Base-by-base conservation (phyloP, 306 rosid genomes). In the Vigna unguiculata region DNA sequence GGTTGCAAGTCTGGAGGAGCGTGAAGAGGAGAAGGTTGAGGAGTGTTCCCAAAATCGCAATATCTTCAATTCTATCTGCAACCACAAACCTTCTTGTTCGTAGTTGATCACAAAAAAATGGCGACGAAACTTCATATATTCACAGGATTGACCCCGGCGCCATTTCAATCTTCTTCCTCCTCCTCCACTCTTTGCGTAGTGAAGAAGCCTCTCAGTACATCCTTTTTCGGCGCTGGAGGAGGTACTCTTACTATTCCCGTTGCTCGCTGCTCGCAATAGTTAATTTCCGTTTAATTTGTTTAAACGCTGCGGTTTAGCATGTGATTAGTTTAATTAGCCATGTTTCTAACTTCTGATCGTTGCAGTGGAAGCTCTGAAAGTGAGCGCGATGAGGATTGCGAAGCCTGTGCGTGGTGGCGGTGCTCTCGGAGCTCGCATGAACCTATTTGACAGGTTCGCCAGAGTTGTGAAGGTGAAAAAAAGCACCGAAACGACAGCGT, bases 371-470 rank as follows among this genome's bases (percentile, higher is more conserved):
- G 71, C 15, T 79, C 73, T 85, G 72, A 90, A 87, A 79, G 78
- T 84, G 40, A 83, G 72, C 75, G 82, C 82, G 54, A 41, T 86
- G 69, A 87, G 70, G 82, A 70, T 83, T 46, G 74, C 82, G 70
- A 76, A 83, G 67, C 85, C 87, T 14, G 75, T 30, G 46, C 83
- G 71, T 49, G 72, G 89, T 13, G 93, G 92, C 40, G 98, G 97
- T 71, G 90, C 93, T 60, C 87, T 93, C 68, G 92, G 90, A 77
- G 87, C 90, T 19, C 79, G 87, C 20, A 91, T 91, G 98, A 93
- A 90, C 82, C 89, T 93, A 22, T 93, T 93, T 66, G 98, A 91
- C 25, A 90, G 98, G 72, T 88, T 93, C 78, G 80, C 98, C 15
- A 90, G 98, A 85, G 93, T 93, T 69, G 85, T 93, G 62, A 91